Percentiles rank a stretch among this genome's conserved stretches.
These are phyloP conservation scores for Tylopilus sp. DNA, from an alignment of 768 basidiomycete species.

Conservation along the genomic window DNA sequence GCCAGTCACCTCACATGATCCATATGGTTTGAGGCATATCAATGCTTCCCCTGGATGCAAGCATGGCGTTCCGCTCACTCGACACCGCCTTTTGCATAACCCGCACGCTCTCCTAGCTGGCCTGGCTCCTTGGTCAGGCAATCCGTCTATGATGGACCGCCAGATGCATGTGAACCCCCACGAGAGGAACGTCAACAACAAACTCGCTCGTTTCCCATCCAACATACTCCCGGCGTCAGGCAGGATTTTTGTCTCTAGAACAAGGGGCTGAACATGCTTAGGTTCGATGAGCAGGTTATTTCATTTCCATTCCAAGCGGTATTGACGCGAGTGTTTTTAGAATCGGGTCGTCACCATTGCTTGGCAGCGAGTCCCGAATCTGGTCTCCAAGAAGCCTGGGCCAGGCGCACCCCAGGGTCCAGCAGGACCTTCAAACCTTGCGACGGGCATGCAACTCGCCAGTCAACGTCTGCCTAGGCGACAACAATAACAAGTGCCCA, in stretches of 20 bases:
- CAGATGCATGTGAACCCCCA: slow-evolving; percentile 36
- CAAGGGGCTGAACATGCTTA: too few species aligned
- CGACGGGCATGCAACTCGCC: slow-evolving; percentile 6
- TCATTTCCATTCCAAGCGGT: too few species aligned
- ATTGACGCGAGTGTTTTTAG: too few species aligned
- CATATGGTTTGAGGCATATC: slow-evolving; percentile 47
- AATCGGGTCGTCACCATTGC: slow-evolving; percentile 32
- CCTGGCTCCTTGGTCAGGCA: slow-evolving; percentile 50
- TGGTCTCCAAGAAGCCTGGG: slow-evolving; percentile 25
- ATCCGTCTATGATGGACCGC: slow-evolving; percentile 54
- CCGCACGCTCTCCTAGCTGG: slow-evolving; percentile 58
- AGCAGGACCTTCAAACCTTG: too few species aligned
- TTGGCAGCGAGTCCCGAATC: slow-evolving; percentile 28
- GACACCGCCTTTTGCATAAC: slow-evolving; percentile 41
- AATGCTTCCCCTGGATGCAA: slow-evolving; percentile 47
- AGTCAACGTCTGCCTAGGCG: too few species aligned
- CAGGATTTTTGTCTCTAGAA: too few species aligned
- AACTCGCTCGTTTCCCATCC: too few species aligned
- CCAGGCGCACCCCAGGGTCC: slow-evolving; percentile 27
- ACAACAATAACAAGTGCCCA: slow-evolving; percentile 47
- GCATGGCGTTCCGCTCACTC: slow-evolving; percentile 34
- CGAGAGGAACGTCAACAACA: slow-evolving; percentile 34
- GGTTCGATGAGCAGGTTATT: too few species aligned
- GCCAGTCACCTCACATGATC: slow-evolving; percentile 51
- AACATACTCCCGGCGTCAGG: too few species aligned